phyloP scores from a whole-genome alignment of 2,329 filamentous ascomycete genomes.

The Arachnopeziza araneosa region DNA sequence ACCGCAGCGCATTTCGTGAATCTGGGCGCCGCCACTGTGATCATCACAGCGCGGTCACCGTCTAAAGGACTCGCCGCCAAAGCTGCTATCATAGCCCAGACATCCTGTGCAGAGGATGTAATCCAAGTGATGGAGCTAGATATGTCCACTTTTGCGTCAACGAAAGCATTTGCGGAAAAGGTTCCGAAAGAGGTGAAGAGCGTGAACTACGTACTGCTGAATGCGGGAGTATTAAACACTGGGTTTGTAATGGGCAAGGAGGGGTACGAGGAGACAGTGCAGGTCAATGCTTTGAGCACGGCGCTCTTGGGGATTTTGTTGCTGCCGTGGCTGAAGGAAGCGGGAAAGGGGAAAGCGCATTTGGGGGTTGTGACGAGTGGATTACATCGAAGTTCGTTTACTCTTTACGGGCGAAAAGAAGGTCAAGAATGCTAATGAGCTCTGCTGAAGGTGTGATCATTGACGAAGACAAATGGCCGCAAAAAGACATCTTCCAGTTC shows the following conservation, averaged over 20 bases:
- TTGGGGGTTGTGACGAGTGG: slow-evolving; percentile 24
- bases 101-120: slow-evolving; percentile 15
- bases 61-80: slow-evolving; percentile 35
- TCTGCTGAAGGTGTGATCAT: slow-evolving; percentile 5
- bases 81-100: slow-evolving; percentile 30
- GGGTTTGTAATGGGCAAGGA: slow-evolving; percentile 25
- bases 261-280: slow-evolving; percentile 47
- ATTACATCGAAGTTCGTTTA: slow-evolving; percentile 8
- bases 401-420: background rate
- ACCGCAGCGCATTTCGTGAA: slow-evolving; percentile 36
- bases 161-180: slow-evolving; percentile 20
- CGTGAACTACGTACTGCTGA: slow-evolving; percentile 28
- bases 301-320: slow-evolving; percentile 48
- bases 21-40: slow-evolving; percentile 35
- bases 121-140: slow-evolving; percentile 23
- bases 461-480: slow-evolving; percentile 12
- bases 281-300: slow-evolving; percentile 54
- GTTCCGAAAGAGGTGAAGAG: slow-evolving; percentile 19
- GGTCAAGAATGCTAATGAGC: background rate
- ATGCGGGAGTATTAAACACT: slow-evolving; percentile 25
- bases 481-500: slow-evolving; percentile 18
- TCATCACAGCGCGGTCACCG: slow-evolving; percentile 36
- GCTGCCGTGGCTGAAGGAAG: slow-evolving; percentile 39
- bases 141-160: slow-evolving; percentile 22
- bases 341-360: slow-evolving; percentile 27